Percentiles rank a stretch among this genome's conserved stretches.
phyloP scores from a whole-genome alignment of 305 asterid genomes.

The Fraxinus latifolia region DNA sequence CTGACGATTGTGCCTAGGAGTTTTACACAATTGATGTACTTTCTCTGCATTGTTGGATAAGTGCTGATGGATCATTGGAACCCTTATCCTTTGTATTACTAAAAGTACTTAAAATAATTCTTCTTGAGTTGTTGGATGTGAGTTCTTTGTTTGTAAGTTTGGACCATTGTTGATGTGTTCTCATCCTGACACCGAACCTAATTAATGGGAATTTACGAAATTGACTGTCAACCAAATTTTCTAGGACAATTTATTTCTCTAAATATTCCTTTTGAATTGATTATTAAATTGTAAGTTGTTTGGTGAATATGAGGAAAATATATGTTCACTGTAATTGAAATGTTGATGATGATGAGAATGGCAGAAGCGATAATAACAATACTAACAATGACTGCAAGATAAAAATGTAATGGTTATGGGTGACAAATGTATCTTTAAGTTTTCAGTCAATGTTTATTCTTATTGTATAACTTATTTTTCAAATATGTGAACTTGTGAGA shows the following conservation, averaged over 20 bases:
- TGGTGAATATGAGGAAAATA: neutral
- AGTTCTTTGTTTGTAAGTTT: neutral
- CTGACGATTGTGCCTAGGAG: neutral
- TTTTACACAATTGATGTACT: neutral
- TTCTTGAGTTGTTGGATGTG: neutral
- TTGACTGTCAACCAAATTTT: neutral
- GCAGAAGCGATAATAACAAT: neutral
- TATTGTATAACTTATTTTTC: neutral
- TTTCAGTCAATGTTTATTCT: neutral
- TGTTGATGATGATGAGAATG: neutral
- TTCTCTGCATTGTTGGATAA: neutral
- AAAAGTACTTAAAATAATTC: neutral
- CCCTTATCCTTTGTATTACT: neutral
- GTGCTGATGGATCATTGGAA: neutral
- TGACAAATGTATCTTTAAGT: neutral
- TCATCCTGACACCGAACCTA: neutral
- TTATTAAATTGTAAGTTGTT: neutral
- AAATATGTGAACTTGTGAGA: neutral
- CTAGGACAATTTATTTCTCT: neutral
- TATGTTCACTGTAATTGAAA: neutral
- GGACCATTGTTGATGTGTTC: neutral
- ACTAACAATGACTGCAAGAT: neutral
- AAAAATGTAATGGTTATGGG: neutral
- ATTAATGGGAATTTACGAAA: neutral
- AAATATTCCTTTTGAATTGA: neutral